Conservation (phyloP, 495 filamentous ascomycete genomes). For the Aspergillus cavernicola region DNA sequence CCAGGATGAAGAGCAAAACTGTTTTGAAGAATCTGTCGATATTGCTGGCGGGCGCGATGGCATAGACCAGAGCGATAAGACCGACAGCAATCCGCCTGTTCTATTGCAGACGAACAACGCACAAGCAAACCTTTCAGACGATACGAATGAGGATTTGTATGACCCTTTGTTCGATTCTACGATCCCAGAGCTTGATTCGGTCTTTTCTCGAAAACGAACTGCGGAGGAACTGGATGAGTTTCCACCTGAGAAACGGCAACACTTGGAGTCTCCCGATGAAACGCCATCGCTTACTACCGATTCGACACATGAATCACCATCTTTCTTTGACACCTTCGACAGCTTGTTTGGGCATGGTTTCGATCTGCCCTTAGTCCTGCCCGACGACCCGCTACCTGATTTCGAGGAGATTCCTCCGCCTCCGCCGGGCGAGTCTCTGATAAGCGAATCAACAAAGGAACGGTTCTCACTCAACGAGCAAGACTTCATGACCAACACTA, state of each 20-base stretch:
- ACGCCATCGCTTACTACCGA: conserved; percentile 23
- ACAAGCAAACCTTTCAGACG: not conserved
- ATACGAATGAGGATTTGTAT: conserved; percentile 9
- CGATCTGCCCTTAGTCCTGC: conserved; percentile 5
- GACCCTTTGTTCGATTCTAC: conserved; percentile 21
- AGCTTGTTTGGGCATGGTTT: conserved; percentile 18
- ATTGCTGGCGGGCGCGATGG: not conserved
- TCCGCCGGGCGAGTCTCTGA: not conserved
- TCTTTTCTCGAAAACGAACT: conserved; percentile 23
- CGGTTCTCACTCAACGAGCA: conserved; percentile 19
- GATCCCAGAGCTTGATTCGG: conserved; percentile 19
- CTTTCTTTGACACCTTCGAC: conserved; percentile 23
- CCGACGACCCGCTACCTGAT: not conserved
- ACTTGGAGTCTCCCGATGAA: conserved; percentile 16
- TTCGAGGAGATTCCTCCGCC: not conserved
- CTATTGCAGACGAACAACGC: not conserved
- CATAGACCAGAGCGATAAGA: not conserved
- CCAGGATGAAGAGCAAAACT: conserved; percentile 12
- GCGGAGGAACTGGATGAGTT: conserved; percentile 18
- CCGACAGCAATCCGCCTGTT: not conserved
- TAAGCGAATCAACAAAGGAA: conserved; percentile 21
- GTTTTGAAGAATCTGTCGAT: not conserved
- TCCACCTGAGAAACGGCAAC: conserved; percentile 18
- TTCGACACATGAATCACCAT: conserved; percentile 18
- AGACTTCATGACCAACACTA: conserved; percentile 15